These are phyloP conservation scores for Syncephalis fuscata DNA, from an alignment of 371 early-diverging fungal genomes.

Conservation along the genomic window DNA sequence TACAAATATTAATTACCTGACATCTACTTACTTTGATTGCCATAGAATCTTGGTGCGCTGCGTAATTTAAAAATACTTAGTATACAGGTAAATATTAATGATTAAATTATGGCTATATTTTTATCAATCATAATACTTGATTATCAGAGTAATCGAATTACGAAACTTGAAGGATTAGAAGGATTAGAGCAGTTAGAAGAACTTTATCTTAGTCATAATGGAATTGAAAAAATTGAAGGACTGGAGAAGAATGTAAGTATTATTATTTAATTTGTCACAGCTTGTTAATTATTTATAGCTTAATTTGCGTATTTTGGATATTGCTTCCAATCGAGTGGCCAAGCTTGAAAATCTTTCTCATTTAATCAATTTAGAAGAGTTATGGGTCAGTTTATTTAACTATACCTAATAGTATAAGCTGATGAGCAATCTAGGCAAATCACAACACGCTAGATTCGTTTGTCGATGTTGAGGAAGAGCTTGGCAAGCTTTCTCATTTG, in stretches of 20 bases:
- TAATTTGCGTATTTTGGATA: slow-evolving; percentile 59
- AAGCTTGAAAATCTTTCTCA: slow-evolving; percentile 59
- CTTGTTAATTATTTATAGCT: slow-evolving; percentile 12
- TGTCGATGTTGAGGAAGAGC: slow-evolving; percentile 54
- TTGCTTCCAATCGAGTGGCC: slow-evolving; percentile 66
- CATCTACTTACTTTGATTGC: background rate
- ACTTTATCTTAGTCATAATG: slow-evolving; percentile 81
- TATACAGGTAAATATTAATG: slow-evolving; percentile 44
- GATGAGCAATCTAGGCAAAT: slow-evolving; percentile 31
- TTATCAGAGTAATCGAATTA: slow-evolving; percentile 53
- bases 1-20: background rate
- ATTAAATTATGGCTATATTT: background rate
- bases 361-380: slow-evolving; percentile 56
- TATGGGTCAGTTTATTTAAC: slow-evolving; percentile 50
- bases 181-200: slow-evolving; percentile 57
- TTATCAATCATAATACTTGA: background rate
- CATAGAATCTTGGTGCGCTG: slow-evolving; percentile 18
- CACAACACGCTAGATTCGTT: slow-evolving; percentile 64
- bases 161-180: slow-evolving; percentile 56
- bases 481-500: slow-evolving; percentile 38
- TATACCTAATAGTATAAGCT: background rate
- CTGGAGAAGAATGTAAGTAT: slow-evolving; percentile 47
- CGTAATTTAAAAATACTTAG: slow-evolving; percentile 57
- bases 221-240: slow-evolving; percentile 58
- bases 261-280: background rate